Percentiles rank a stretch among this genome's conserved stretches.
Conservation (phyloP, 2,329 filamentous ascomycete species). For the Colletotrichum kahawae region DNA sequence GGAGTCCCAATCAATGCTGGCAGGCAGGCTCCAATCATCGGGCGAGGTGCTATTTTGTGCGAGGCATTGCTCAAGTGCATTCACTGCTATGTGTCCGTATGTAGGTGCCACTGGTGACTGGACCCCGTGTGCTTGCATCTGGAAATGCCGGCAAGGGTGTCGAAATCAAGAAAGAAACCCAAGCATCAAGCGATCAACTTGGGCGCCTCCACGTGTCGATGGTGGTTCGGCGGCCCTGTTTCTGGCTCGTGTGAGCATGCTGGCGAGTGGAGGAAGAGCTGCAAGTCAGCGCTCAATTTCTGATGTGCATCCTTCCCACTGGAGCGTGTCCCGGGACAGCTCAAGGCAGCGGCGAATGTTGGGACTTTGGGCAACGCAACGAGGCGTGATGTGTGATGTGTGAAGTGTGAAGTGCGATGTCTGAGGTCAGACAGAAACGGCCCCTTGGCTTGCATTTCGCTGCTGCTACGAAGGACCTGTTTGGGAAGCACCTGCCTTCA, state of each 20-base stretch:
- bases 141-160: background rate
- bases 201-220: conserved; percentile 16
- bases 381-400: background rate
- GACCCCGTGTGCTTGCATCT: background rate
- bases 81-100: background rate
- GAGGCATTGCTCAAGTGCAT: background rate
- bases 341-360: background rate
- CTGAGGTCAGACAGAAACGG: background rate
- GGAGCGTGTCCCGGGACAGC: background rate
- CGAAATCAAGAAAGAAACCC: background rate
- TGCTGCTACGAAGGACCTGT: background rate
- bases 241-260: background rate
- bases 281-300: background rate
- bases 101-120: no score
- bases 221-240: background rate
- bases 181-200: conserved; percentile 16
- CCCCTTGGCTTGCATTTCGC: background rate
- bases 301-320: background rate
- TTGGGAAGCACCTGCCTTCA: background rate
- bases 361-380: background rate
- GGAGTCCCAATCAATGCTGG: background rate
- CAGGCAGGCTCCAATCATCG: background rate
- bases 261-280: background rate
- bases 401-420: background rate
- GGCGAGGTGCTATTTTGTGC: conserved; percentile 7